Percentiles rank a stretch among this genome's conserved stretches.
Evolutionary conservation across 208 protist genomes (phyloP).

Genomic region (Trypanosoma rangeli): DNA sequence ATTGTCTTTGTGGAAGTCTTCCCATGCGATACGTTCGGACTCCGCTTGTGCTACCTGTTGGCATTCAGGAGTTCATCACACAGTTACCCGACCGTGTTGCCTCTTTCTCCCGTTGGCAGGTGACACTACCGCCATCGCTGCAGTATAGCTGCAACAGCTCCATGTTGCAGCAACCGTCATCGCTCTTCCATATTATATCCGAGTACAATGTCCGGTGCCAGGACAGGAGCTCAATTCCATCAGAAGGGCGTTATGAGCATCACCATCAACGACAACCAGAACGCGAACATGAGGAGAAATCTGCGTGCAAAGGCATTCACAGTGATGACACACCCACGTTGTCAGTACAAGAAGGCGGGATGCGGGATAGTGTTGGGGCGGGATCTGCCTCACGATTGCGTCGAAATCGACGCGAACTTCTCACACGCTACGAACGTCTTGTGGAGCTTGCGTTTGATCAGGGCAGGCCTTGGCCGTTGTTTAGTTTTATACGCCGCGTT

Average conservation of each 20-base stretch:
- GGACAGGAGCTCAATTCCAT: not conserved
- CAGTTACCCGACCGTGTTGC: conserved; percentile 58
- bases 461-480: conserved; percentile 43
- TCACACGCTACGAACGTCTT: conserved; percentile 34
- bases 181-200: conserved; percentile 26
- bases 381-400: not conserved
- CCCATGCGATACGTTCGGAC: conserved; percentile 61
- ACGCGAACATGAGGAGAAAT: not conserved
- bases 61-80: conserved; percentile 61
- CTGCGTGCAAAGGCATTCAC: not conserved
- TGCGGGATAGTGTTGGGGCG: not conserved
- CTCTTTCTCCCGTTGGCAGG: conserved; percentile 29
- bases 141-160: conserved; percentile 15
- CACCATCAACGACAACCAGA: not conserved
- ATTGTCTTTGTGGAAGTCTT: conserved; percentile 56
- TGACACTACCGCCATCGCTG: conserved; percentile 31
- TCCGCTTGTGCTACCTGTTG: conserved; percentile 68
- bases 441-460: conserved; percentile 63
- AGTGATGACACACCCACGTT: not conserved
- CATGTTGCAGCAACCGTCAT: conserved; percentile 20
- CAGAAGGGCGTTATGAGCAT: not conserved
- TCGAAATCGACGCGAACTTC: conserved; percentile 3
- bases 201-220: conserved; percentile 11
- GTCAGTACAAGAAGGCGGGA: not conserved
- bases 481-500: conserved; percentile 37